Base-by-base conservation (phyloP, 148 eudicot genomes). In the Chenopodium album region DNA sequence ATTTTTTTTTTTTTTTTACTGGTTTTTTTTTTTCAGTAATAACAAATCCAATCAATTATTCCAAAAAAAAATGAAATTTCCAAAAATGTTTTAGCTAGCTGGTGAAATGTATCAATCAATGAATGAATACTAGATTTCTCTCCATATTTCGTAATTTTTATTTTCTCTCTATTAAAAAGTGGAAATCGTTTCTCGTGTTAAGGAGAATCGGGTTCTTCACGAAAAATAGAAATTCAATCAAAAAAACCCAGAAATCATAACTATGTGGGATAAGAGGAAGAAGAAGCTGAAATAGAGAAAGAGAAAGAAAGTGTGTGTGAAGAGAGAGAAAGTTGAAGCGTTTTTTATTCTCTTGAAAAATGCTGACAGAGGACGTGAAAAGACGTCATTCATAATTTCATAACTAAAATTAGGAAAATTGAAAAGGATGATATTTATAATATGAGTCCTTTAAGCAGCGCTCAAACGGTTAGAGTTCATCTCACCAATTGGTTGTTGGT, bases 191-290 rank as follows among this genome's bases (percentile, higher is more conserved):
- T 75, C 79, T 75, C 71, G 85, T 75, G 82, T 75, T 66, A 52
- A 68, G 44, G 76, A 68, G 85, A 84, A 84, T 84, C 85, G 68
- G 82, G 74, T 84, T 84, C 85, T 54, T 84, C 76, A 76, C 76
- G 79, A 82, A 69, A 31, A 1, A 31, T 31, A 34, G 44, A 37
- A 37, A 37, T 37, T 37, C 44, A 37, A 37, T 37, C 44, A 37
- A 5, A 37, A 5, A 37, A 37, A 37, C 44, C 44, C 44, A 37
- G 44, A 37, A 37, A 37, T 31, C 32, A 31, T 31, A 31, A 31
- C 32, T 31, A 5, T 37, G 44, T 37, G 44, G 44, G 44, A 7
- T 37, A n/a, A 76, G 47, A 67, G 28, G 64, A 66, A 28, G 65
- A 50, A 78, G 50, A 17, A 56, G 19, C 52, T 79, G 22, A 37